Evolutionary conservation across 2,329 filamentous ascomycete genomes (phyloP).

Genomic region (Verticillium albo-atrum): DNA sequence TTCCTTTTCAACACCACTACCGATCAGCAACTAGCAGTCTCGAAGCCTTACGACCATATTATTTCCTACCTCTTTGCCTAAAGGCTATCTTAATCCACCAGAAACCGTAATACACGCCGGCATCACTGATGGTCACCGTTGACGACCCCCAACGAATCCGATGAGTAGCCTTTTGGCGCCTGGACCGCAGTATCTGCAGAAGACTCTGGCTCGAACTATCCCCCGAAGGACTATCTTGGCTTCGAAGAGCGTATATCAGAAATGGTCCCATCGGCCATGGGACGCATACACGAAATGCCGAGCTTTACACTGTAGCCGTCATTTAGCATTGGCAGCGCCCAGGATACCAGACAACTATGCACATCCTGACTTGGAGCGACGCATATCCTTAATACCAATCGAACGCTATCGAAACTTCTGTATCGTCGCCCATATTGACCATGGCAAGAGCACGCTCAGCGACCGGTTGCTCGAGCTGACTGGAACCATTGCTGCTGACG

Average conservation of each 20-base stretch:
- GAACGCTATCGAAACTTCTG: slow-evolving; percentile 91
- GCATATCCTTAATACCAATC: slow-evolving; percentile 72
- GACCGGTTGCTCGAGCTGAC: slow-evolving; percentile 91
- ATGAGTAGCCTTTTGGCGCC: neutral
- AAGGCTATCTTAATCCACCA: too few species aligned
- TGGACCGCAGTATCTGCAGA: neutral
- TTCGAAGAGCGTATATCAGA: neutral
- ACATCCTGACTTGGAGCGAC: slow-evolving; percentile 41
- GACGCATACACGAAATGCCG: neutral
- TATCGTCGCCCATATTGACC: slow-evolving; percentile 97
- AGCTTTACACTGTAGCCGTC: neutral
- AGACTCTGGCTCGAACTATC: neutral
- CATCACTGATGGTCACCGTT: neutral
- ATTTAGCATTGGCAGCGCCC: neutral
- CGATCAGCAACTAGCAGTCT: too few species aligned
- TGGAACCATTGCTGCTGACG: slow-evolving; percentile 80
- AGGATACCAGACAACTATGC: neutral
- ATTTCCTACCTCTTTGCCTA: too few species aligned
- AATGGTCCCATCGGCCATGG: neutral
- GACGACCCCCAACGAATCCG: neutral
- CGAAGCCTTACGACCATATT: too few species aligned
- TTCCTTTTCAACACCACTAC: too few species aligned
- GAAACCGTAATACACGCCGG: neutral
- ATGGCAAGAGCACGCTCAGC: slow-evolving; percentile 94
- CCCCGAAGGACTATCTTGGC: neutral